Percentiles rank a stretch among this genome's conserved stretches.
Evolutionary conservation across 192 early-diverging fungal genomes (phyloP).

Genomic region (Pilaira anomala): DNA sequence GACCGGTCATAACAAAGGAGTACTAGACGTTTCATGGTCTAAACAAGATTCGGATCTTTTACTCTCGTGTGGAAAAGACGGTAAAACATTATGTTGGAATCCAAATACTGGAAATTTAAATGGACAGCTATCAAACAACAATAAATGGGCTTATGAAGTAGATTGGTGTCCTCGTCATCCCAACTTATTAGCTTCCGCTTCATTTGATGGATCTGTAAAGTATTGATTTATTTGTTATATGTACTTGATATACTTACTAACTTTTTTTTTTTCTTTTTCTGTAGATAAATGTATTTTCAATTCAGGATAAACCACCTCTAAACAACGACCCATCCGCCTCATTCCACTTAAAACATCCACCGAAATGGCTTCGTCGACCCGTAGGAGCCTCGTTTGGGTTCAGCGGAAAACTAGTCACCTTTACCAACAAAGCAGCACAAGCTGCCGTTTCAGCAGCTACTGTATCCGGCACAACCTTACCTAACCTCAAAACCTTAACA

Average conservation of each 20-base stretch:
- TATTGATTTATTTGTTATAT: too few relatives aligned
- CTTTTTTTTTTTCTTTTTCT: not conserved
- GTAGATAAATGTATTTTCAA: not conserved
- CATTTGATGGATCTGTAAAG: constrained; percentile 84
- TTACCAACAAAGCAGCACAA: constrained; percentile 26
- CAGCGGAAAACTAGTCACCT: constrained; percentile 80
- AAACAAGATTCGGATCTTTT: constrained; percentile 88
- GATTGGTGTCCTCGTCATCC: constrained; percentile 95
- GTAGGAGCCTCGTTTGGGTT: constrained; percentile 82
- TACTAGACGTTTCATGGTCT: constrained; percentile 94
- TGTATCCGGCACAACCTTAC: too few relatives aligned
- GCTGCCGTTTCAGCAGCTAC: too few relatives aligned
- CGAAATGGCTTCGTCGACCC: constrained; percentile 90
- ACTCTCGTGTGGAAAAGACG: constrained; percentile 91
- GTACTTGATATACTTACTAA: too few relatives aligned
- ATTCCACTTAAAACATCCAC: constrained; percentile 64
- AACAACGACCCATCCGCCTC: not conserved
- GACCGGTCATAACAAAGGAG: constrained; percentile 83
- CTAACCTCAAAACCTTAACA: too few relatives aligned
- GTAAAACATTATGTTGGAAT: constrained; percentile 90
- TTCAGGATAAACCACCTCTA: not conserved
- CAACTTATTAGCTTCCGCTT: constrained; percentile 80
- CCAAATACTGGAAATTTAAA: constrained; percentile 71
- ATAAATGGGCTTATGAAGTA: constrained; percentile 93
- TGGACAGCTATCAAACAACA: constrained; percentile 79